These are phyloP conservation scores for Plasmodium vivax DNA, from an alignment of 169 alveolate genomes.

Conservation along the genomic window DNA sequence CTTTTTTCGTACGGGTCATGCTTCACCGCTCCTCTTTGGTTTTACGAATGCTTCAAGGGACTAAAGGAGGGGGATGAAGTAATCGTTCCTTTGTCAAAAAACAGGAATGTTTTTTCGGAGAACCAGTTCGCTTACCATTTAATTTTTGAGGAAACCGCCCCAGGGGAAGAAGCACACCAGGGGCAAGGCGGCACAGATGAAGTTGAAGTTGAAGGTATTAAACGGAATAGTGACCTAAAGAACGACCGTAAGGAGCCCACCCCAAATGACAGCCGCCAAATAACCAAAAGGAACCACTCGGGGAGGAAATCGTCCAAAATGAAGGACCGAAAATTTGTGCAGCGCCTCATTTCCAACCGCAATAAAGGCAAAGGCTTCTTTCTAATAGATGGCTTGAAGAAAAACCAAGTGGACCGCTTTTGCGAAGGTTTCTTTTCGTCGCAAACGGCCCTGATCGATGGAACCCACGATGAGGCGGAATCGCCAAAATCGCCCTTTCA, in stretches of 20 bases:
- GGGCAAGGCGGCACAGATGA: not conserved
- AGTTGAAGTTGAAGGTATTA: not conserved
- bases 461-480: not conserved
- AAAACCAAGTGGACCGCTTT: slow-evolving; percentile 15
- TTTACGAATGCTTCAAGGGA: slow-evolving; percentile 42
- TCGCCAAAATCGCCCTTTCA: not conserved
- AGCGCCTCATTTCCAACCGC: slow-evolving; percentile 27
- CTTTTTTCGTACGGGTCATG: slow-evolving; percentile 70
- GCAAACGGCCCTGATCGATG: slow-evolving; percentile 35
- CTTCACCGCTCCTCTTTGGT: slow-evolving; percentile 70
- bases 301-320: not conserved
- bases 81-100: slow-evolving; percentile 67
- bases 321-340: not conserved
- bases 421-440: slow-evolving; percentile 31
- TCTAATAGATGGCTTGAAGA: slow-evolving; percentile 38
- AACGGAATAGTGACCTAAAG: not conserved
- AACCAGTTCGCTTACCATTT: slow-evolving; percentile 28
- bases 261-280: not conserved
- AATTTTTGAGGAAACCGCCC: slow-evolving; percentile 3
- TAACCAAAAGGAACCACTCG: not conserved
- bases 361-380: slow-evolving; percentile 72
- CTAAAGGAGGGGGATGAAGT: slow-evolving; percentile 71
- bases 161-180: not conserved
- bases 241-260: not conserved
- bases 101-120: slow-evolving; percentile 32